Evolutionary conservation across 208 protist species (phyloP).

Genomic region (Porcisia hertigi): DNA sequence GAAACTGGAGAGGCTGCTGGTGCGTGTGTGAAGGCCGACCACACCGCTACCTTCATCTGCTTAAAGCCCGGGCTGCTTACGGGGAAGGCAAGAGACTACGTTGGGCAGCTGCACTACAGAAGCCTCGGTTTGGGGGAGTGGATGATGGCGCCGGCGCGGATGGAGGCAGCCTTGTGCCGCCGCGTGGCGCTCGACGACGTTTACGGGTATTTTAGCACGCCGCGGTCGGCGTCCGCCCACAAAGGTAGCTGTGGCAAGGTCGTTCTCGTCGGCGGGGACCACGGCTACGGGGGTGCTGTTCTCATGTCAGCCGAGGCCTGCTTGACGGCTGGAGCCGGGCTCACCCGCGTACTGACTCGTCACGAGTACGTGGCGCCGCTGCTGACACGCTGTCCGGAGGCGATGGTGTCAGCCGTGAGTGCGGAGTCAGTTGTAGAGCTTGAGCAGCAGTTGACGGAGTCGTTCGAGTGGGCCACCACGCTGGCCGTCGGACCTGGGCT

Average conservation of each 20-base stretch:
- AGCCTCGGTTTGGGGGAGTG: conserved; percentile 55
- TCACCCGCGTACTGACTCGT: conserved; percentile 67
- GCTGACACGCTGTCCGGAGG: conserved; percentile 77
- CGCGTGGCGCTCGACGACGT: conserved; percentile 59
- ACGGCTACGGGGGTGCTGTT: conserved; percentile 73
- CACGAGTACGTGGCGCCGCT: conserved; percentile 58
- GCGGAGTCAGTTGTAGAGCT: not conserved
- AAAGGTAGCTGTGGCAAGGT: conserved; percentile 76
- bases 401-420: conserved; percentile 45
- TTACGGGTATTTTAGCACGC: conserved; percentile 32
- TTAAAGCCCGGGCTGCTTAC: conserved; percentile 86
- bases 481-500: conserved; percentile 75
- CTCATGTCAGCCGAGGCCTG: conserved; percentile 80
- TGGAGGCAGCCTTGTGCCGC: conserved; percentile 34
- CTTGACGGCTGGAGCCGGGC: conserved; percentile 55
- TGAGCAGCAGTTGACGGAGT: conserved; percentile 24
- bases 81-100: conserved; percentile 51
- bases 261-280: conserved; percentile 70
- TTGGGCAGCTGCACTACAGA: conserved; percentile 78
- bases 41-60: conserved; percentile 81
- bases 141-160: conserved; percentile 37
- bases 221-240: conserved; percentile 41
- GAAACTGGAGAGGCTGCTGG: conserved; percentile 68
- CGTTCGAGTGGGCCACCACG: conserved; percentile 53
- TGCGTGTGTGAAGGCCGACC: conserved; percentile 62